A percentile compares a stretch with the other conserved stretches of the same genome.
Evolutionary conservation across 768 basidiomycete species (phyloP).

Genomic region (Tricholoma hemisulphureum): DNA sequence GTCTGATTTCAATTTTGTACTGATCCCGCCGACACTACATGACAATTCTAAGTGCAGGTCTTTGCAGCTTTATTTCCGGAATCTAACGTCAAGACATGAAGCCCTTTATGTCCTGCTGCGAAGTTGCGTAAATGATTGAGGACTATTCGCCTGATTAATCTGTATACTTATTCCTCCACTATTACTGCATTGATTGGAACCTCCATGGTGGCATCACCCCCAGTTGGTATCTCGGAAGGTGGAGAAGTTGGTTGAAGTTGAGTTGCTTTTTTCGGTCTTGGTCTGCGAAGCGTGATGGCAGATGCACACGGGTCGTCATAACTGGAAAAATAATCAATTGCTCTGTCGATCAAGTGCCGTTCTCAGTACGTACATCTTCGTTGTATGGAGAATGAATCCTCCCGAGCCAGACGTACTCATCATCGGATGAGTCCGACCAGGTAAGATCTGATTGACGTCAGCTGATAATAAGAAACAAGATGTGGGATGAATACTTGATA

Average conservation of each 20-base stretch:
- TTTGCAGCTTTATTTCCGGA: slow-evolving; percentile 65
- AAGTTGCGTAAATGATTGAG: slow-evolving; percentile 24
- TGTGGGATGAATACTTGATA: slow-evolving; percentile 63
- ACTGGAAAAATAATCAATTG: slow-evolving; percentile 30
- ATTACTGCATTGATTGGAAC: slow-evolving; percentile 9
- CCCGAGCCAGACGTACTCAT: slow-evolving; percentile 91
- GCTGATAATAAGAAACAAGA: not conserved
- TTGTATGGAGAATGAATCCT: slow-evolving; percentile 81
- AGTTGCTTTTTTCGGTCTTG: slow-evolving; percentile 37
- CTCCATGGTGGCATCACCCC: slow-evolving; percentile 5
- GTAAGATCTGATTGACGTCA: slow-evolving; percentile 58
- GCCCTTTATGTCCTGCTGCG: not conserved
- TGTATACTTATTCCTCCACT: slow-evolving; percentile 10
- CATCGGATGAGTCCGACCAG: slow-evolving; percentile 91
- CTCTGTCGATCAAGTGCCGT: not conserved
- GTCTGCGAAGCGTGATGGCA: slow-evolving; percentile 47
- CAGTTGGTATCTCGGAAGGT: not conserved
- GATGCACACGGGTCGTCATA: slow-evolving; percentile 66
- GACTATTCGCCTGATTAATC: slow-evolving; percentile 6
- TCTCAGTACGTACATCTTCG: slow-evolving; percentile 66
- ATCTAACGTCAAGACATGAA: slow-evolving; percentile 16
- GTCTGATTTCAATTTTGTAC: slow-evolving; percentile 38
- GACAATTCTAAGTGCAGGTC: slow-evolving; percentile 29
- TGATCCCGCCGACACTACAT: not conserved
- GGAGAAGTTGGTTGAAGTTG: slow-evolving; percentile 4